Evolutionary conservation across 2,329 filamentous ascomycete genomes (phyloP).

Genomic region (Aspergillus candidus): DNA sequence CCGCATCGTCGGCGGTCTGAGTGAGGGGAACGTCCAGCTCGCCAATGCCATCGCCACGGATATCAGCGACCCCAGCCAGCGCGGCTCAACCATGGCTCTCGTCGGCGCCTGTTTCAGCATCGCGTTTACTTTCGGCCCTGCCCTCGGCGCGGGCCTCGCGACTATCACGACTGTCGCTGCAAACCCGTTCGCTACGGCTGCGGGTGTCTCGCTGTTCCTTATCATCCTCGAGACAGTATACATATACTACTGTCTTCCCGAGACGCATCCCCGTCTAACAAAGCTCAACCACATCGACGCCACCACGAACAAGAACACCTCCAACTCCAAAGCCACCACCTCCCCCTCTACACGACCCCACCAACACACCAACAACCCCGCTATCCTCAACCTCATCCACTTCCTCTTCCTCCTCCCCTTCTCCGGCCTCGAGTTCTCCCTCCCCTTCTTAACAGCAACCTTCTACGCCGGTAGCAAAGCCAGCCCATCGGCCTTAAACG

Average conservation of each 20-base stretch:
- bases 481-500: constrained; percentile 64
- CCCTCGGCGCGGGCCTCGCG: constrained; percentile 79
- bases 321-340: neutral
- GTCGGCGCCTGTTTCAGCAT: constrained; percentile 96
- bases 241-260: constrained; percentile 75
- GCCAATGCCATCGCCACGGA: constrained; percentile 95
- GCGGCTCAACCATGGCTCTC: constrained; percentile 89
- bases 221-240: constrained; percentile 85
- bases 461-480: constrained; percentile 66
- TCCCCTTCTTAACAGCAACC: constrained; percentile 96
- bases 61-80: constrained; percentile 77
- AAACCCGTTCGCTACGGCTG: constrained; percentile 91
- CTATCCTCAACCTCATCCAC: constrained; percentile 76
- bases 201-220: constrained; percentile 76
- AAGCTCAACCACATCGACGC: constrained; percentile 26
- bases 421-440: constrained; percentile 94
- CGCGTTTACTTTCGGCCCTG: constrained; percentile 93
- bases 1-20: constrained; percentile 82
- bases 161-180: constrained; percentile 69
- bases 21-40: constrained; percentile 94
- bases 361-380: constrained; percentile 72
- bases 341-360: constrained; percentile 15
- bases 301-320: neutral
- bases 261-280: constrained; percentile 64
- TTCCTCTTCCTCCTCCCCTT: constrained; percentile 93